Percentiles rank a stretch among this genome's conserved stretches.
These are phyloP conservation scores for Candida hispaniensis DNA, from an alignment of 805 yeast species.

Conservation along the genomic window DNA sequence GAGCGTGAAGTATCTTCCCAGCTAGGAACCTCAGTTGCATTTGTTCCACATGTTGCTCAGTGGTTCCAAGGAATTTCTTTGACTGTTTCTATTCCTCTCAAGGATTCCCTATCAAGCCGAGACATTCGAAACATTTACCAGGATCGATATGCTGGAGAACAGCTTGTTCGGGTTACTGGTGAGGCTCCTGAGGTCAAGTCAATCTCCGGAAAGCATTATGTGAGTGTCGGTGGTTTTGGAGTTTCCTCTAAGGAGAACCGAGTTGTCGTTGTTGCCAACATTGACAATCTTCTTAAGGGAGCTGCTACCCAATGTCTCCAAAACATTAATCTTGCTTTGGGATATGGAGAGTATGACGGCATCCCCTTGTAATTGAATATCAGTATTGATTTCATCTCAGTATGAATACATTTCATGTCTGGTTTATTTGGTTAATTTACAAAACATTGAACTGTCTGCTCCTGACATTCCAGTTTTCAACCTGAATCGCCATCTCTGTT, in stretches of 20 bases:
- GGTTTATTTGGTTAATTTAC: no score
- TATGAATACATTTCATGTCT: no score
- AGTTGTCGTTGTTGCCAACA: conserved; percentile 88
- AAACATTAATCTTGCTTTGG: conserved; percentile 81
- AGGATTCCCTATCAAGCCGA: conserved; percentile 54
- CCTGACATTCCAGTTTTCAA: no score
- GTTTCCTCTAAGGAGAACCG: conserved; percentile 81
- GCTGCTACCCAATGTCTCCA: conserved; percentile 98
- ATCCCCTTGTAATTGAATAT: conserved; percentile 61
- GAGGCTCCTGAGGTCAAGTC: conserved; percentile 91
- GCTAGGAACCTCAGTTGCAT: conserved; percentile 70
- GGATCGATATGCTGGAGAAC: conserved; percentile 80
- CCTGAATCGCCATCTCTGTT: no score
- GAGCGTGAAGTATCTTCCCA: conserved; percentile 84
- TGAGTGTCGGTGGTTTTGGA: conserved; percentile 90
- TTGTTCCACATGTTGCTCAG: conserved; percentile 95
- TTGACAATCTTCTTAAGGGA: conserved; percentile 92
- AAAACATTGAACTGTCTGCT: no score
- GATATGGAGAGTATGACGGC: conserved; percentile 90
- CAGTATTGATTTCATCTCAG: no score
- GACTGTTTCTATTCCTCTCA: conserved; percentile 80
- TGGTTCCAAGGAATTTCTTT: conserved; percentile 99
- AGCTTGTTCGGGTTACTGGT: conserved; percentile 72
- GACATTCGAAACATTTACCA: conserved; percentile 78
- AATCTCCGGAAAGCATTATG: conserved; percentile 89